Conservation (phyloP, 257 asterid species). For the Verbascum thapsus region DNA sequence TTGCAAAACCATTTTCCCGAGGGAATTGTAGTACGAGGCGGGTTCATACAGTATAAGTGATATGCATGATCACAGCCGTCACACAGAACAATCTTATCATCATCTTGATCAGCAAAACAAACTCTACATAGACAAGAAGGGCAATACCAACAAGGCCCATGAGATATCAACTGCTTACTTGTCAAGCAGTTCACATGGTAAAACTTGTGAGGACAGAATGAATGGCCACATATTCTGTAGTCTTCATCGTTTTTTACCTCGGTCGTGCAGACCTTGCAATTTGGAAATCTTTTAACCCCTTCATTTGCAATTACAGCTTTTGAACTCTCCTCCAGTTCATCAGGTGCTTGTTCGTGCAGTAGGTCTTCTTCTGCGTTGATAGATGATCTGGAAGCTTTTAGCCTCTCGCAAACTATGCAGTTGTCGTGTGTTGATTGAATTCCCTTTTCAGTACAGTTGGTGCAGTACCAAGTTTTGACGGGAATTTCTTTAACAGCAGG, state of each 20-base stretch:
- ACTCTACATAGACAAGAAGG: conserved; percentile 86
- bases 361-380: conserved; percentile 39
- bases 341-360: conserved; percentile 29
- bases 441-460: conserved; percentile 64
- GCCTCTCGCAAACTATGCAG: conserved; percentile 78
- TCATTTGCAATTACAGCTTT: conserved; percentile 46
- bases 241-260: conserved; percentile 48
- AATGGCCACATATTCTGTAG: conserved; percentile 66
- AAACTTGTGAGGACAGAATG: conserved; percentile 75
- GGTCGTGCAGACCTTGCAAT: conserved; percentile 66
- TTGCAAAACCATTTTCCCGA: conserved; percentile 79
- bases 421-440: conserved; percentile 66
- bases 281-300: conserved; percentile 28
- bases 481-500: conserved; percentile 79
- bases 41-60: conserved; percentile 80
- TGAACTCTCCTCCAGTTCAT: conserved; percentile 64
- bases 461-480: conserved; percentile 75
- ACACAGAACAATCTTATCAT: conserved; percentile 81
- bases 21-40: conserved; percentile 62
- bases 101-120: conserved; percentile 73
- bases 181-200: conserved; percentile 82
- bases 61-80: conserved; percentile 91
- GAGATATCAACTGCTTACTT: conserved; percentile 51
- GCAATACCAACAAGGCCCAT: conserved; percentile 82
- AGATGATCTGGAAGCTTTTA: conserved; percentile 38